A percentile compares a stretch with the other conserved stretches of the same genome.
Conservation (phyloP, 768 basidiomycete genomes). For the Lactarius psammicola region DNA sequence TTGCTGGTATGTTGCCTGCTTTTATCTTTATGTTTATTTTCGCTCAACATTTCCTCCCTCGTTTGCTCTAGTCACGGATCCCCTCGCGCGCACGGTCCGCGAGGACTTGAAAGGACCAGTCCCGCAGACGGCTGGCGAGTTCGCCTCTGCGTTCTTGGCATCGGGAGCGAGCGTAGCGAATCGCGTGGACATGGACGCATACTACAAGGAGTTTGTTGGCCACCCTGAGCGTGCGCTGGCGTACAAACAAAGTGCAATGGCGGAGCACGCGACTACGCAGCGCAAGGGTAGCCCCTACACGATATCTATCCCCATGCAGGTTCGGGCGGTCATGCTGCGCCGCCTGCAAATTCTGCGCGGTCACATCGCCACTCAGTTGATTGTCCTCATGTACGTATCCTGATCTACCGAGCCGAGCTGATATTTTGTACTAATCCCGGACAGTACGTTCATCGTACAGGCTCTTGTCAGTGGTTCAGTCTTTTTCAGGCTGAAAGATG, state of each 20-base stretch:
- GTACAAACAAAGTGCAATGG: constrained; percentile 48
- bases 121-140: constrained; percentile 58
- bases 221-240: constrained; percentile 42
- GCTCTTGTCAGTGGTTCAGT: constrained; percentile 59
- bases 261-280: constrained; percentile 51
- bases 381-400: constrained; percentile 31
- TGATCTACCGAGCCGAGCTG: neutral
- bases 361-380: constrained; percentile 32
- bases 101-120: constrained; percentile 39
- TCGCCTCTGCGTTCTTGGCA: constrained; percentile 40
- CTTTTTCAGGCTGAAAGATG: constrained; percentile 54
- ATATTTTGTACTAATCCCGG: constrained; percentile 2
- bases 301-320: constrained; percentile 39
- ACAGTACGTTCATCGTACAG: constrained; percentile 54
- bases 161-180: constrained; percentile 45
- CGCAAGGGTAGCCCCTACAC: constrained; percentile 41
- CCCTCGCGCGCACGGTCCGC: constrained; percentile 53
- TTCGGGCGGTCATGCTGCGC: constrained; percentile 37
- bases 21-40: neutral
- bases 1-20: constrained; percentile 35
- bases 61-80: constrained; percentile 53
- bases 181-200: constrained; percentile 46
- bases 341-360: constrained; percentile 40
- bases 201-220: constrained; percentile 45
- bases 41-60: neutral